Evolutionary conservation across 306 rosid genomes (phyloP).

Genomic region (Begonia loranthoides): DNA sequence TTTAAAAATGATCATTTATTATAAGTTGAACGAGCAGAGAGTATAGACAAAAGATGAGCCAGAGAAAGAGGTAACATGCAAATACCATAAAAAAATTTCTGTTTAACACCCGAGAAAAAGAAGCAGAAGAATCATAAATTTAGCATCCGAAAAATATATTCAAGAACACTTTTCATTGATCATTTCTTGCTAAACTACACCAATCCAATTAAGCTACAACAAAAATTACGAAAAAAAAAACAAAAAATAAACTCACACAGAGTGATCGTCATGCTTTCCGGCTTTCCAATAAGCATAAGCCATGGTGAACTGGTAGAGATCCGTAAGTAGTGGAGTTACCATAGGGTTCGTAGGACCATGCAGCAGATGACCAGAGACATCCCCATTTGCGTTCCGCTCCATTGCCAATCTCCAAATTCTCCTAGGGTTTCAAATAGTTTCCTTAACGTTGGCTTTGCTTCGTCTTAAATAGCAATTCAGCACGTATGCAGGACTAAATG

Average conservation of each 20-base stretch:
- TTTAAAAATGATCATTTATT: no score
- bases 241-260: conserved; percentile 55
- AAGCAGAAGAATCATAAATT: no score
- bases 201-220: conserved; percentile 1
- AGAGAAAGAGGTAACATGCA: no score
- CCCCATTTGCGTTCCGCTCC: conserved; percentile 29
- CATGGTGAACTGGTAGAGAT: conserved; percentile 98
- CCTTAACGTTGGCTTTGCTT: not conserved
- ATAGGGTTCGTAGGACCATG: conserved; percentile 78
- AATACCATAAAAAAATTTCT: no score
- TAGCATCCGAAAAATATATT: no score
- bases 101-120: no score
- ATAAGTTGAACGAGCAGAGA: no score
- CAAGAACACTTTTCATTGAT: not conserved
- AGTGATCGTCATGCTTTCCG: conserved; percentile 86
- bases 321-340: conserved; percentile 95
- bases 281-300: conserved; percentile 99
- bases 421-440: conserved; percentile 12
- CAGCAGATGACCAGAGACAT: conserved; percentile 19
- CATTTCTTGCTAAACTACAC: not conserved
- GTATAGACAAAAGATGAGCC: no score
- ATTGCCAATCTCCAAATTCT: conserved; percentile 13
- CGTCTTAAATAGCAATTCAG: not conserved
- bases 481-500: not conserved
- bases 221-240: not conserved